phyloP scores from a whole-genome alignment of 805 yeast species.

The Starmerella riodocensis region DNA sequence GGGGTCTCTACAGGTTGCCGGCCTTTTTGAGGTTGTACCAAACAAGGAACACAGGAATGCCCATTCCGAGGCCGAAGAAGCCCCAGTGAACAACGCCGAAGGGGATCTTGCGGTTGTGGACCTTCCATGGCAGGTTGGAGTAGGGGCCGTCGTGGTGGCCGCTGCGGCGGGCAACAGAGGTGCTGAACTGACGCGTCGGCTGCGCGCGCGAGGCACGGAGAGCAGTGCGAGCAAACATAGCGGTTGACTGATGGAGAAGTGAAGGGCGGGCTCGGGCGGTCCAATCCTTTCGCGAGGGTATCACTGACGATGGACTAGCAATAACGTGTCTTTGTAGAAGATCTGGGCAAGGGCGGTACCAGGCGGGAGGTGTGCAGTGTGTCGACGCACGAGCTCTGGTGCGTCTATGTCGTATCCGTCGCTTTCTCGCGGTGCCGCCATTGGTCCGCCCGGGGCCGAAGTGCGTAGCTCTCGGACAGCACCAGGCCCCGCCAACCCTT shows the following conservation, averaged over 20 bases:
- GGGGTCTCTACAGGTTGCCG: constrained; percentile 34
- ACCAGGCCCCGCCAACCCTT: too few species aligned
- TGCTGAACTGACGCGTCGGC: constrained; percentile 19
- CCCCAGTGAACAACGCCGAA: constrained; percentile 72
- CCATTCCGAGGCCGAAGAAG: constrained; percentile 52
- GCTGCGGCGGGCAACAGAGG: constrained; percentile 20
- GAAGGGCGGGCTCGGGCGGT: too few species aligned
- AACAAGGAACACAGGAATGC: constrained; percentile 65
- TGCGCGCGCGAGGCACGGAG: constrained; percentile 13
- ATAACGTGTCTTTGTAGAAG: too few species aligned
- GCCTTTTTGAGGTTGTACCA: constrained; percentile 80
- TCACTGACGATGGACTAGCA: too few species aligned
- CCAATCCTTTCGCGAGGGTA: too few species aligned
- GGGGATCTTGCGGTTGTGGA: constrained; percentile 85
- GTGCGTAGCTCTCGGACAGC: too few species aligned
- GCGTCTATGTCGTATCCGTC: too few species aligned
- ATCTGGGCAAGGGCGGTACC: too few species aligned
- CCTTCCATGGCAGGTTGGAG: constrained; percentile 87
- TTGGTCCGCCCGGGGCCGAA: constrained; percentile 4
- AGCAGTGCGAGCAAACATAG: constrained; percentile 18
- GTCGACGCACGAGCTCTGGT: too few species aligned
- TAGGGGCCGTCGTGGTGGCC: constrained; percentile 74
- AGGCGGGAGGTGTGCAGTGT: too few species aligned
- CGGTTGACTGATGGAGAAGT: too few species aligned
- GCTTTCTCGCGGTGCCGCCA: too few species aligned